A percentile compares a stretch with the other conserved stretches of the same genome.
phyloP scores from a whole-genome alignment of 306 rosid genomes.

The Cucurbita pepo region DNA sequence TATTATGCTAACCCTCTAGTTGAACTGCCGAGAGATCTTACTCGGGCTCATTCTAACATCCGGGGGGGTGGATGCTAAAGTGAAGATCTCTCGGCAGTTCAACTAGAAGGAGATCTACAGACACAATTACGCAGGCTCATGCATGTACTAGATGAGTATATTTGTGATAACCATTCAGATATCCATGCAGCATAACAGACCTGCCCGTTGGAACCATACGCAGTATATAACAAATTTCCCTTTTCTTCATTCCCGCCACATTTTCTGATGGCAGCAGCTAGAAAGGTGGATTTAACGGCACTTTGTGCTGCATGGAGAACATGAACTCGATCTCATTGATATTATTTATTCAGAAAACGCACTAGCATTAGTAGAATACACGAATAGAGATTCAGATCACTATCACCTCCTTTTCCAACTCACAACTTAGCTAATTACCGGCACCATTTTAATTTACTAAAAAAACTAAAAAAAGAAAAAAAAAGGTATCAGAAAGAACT shows the following conservation, averaged over 20 bases:
- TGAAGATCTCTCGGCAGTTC: neutral
- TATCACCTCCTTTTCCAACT: neutral
- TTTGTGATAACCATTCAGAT: neutral
- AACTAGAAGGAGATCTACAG: neutral
- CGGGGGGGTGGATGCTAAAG: neutral
- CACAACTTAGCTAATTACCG: neutral
- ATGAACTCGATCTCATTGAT: constrained; percentile 4
- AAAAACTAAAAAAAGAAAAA: neutral
- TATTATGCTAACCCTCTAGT: neutral
- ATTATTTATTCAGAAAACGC: neutral
- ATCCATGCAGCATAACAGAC: constrained; percentile 16
- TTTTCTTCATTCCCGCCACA: constrained; percentile 91
- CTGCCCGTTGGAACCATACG: constrained; percentile 96
- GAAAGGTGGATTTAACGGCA: constrained; percentile 62
- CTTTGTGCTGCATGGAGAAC: constrained; percentile 51
- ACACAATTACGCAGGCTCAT: neutral
- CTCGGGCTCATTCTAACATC: neutral
- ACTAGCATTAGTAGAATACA: neutral
- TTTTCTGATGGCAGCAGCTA: constrained; percentile 82
- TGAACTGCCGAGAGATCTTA: neutral
- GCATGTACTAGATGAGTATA: neutral
- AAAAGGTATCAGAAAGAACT: neutral
- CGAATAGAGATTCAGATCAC: neutral
- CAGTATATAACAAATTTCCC: constrained; percentile 53
- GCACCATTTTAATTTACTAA: neutral